Evolutionary conservation across 805 yeast genomes (phyloP).

Genomic region (Monosporozyma unispora): DNA sequence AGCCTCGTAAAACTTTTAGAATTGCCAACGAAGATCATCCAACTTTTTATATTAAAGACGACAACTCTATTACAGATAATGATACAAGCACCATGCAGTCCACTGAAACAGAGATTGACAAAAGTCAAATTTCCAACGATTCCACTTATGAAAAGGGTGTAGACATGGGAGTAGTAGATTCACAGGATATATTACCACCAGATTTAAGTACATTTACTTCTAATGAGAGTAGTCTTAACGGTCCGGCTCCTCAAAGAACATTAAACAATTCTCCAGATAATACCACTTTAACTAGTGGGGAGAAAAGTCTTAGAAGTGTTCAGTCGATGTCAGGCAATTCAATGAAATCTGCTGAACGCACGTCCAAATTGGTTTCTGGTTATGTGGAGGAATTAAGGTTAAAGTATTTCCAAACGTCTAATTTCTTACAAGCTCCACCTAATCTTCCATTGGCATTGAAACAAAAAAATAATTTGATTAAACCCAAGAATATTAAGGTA

Average conservation of each 20-base stretch:
- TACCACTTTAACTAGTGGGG: not conserved
- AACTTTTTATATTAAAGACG: conserved; percentile 18
- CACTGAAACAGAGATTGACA: not conserved
- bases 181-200: not conserved
- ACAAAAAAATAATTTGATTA: conserved; percentile 25
- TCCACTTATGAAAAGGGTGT: not conserved
- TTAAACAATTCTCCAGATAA: not conserved
- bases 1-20: conserved; percentile 17
- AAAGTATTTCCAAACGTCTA: conserved; percentile 27
- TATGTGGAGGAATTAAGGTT: conserved; percentile 28
- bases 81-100: not conserved
- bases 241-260: not conserved
- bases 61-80: conserved; percentile 6
- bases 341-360: conserved; percentile 12
- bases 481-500: conserved; percentile 29
- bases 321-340: not conserved
- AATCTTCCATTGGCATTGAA: conserved; percentile 27
- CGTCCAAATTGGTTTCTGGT: conserved; percentile 25
- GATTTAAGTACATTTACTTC: not conserved
- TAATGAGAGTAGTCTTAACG: not conserved
- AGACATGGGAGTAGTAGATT: not conserved
- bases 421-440: conserved; percentile 30
- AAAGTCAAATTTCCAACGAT: not conserved
- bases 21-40: conserved; percentile 27
- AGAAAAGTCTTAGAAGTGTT: not conserved